Evolutionary conservation across 306 rosid species (phyloP).

Genomic region (Quercus parvula): DNA sequence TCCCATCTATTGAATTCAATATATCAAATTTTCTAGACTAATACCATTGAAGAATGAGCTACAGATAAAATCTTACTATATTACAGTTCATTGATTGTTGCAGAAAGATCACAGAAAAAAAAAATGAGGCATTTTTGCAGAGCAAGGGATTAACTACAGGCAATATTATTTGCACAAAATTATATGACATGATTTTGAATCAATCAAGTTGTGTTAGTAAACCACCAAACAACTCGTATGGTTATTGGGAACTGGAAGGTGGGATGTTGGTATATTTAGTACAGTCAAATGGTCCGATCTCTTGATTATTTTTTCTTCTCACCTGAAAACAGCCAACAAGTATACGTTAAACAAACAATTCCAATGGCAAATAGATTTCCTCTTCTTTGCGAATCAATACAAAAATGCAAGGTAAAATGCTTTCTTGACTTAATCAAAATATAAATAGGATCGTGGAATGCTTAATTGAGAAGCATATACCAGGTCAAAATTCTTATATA

Average conservation of each 20-base stretch:
- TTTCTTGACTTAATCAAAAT: not conserved
- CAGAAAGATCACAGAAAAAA: not conserved
- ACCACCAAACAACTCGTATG: not conserved
- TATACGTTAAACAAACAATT: not conserved
- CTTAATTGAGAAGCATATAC: not conserved
- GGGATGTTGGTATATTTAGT: slow-evolving; percentile 57
- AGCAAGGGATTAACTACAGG: not conserved
- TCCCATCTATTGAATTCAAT: too few species aligned
- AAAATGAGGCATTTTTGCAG: not conserved
- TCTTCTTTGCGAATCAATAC: not conserved
- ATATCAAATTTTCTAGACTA: not conserved
- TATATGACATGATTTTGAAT: not conserved
- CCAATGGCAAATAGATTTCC: not conserved
- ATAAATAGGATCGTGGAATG: not conserved
- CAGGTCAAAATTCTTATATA: not conserved
- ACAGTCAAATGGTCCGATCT: slow-evolving; percentile 83
- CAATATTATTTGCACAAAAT: not conserved
- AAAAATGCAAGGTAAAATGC: not conserved
- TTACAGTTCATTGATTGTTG: not conserved
- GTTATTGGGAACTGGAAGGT: slow-evolving; percentile 30
- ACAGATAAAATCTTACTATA: not conserved
- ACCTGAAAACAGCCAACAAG: slow-evolving; percentile 50
- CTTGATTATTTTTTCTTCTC: slow-evolving; percentile 60
- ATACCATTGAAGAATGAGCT: not conserved
- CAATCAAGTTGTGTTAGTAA: not conserved